Base-by-base conservation (phyloP, 805 yeast species). In the Sugiyamaella valdiviana region DNA sequence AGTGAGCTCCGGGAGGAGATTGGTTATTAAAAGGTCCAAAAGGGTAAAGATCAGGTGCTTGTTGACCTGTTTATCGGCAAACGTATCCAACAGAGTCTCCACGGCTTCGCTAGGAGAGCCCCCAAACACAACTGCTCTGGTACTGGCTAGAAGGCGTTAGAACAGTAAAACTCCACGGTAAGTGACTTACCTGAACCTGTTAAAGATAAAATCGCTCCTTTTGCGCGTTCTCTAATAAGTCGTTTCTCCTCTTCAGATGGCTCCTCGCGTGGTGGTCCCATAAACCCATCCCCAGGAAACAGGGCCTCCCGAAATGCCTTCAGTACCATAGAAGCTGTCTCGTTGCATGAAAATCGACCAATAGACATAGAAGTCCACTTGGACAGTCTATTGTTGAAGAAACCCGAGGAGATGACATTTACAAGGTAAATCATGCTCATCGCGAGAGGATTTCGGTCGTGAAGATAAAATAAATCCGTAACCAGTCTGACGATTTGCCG, bases 241-340 rank as follows among this genome's bases (percentile, higher is more conserved):
- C 59, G 63, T 48, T 70, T 69, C 50, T 74, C 76, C 19, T 61
- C 67, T 0, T 59, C 64, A 9, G 62, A 59, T 1, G 81, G 79
- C n/a, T 66, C 62, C 2, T 63, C 56, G 19, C 74, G 57, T 3
- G 75, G 67, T 2, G 76, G 75, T 0, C 80, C 80, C 74, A 77
- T 70, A n/a, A 60, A 59, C 14, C 70, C 74, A 57, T 77, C 78
- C 21, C 61, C 62, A 2, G 81, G 80, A 50, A 76, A 77, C n/a
- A 76, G 52, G 24, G 63, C 58, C 24, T 62, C 59, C 45, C 80
- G 59, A 2, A 68, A 52, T 12, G 57, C 53, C n/a, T 55, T 54
- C 5, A 74, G 23, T 2, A 62, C 40, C 1, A 46, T 46, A 1
- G 58, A 56, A 10, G 59, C 48, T 7, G 60, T 51, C 2, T 51